phyloP scores from a whole-genome alignment of 2,329 filamentous ascomycete species.

The Phoma sp. region DNA sequence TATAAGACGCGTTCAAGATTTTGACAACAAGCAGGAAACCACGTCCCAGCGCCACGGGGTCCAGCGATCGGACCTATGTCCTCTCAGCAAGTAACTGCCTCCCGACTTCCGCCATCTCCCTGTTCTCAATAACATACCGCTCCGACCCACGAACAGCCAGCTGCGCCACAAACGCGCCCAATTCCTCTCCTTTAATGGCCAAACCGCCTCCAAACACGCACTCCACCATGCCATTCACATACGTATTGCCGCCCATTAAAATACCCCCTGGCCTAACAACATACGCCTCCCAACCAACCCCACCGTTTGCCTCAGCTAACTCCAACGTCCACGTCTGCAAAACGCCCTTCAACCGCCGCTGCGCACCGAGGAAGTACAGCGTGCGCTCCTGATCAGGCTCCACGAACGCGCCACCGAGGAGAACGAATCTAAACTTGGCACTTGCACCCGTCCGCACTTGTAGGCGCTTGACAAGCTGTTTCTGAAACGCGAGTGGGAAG shows the following conservation, averaged over 20 bases:
- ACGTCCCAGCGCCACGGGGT: background rate
- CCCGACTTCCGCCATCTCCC: constrained; percentile 15
- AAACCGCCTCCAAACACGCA: background rate
- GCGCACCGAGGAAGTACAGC: constrained; percentile 17
- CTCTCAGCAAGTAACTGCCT: background rate
- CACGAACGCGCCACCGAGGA: constrained; percentile 22
- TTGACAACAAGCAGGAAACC: background rate
- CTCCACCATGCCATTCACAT: background rate
- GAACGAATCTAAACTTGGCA: constrained; percentile 6
- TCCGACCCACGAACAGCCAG: constrained; percentile 20
- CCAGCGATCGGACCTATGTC: background rate
- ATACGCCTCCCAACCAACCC: constrained; percentile 18
- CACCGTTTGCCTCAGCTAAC: constrained; percentile 17
- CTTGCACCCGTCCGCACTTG: too few species aligned
- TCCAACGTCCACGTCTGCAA: constrained; percentile 18
- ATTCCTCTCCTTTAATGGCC: constrained; percentile 18
- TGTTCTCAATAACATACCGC: constrained; percentile 3
- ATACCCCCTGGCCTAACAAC: constrained; percentile 27
- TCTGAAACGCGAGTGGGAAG: constrained; percentile 25
- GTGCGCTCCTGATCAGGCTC: constrained; percentile 19
- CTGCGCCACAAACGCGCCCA: constrained; percentile 24
- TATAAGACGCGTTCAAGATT: background rate
- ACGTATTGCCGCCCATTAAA: constrained; percentile 2
- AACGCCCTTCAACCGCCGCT: constrained; percentile 24
- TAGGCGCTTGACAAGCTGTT: too few species aligned